Evolutionary conservation across 805 yeast species (phyloP), one percentile per base, ranked within the genome.

Genomic region (fission yeast (Schizosaccharomyces pombe)): DNA sequence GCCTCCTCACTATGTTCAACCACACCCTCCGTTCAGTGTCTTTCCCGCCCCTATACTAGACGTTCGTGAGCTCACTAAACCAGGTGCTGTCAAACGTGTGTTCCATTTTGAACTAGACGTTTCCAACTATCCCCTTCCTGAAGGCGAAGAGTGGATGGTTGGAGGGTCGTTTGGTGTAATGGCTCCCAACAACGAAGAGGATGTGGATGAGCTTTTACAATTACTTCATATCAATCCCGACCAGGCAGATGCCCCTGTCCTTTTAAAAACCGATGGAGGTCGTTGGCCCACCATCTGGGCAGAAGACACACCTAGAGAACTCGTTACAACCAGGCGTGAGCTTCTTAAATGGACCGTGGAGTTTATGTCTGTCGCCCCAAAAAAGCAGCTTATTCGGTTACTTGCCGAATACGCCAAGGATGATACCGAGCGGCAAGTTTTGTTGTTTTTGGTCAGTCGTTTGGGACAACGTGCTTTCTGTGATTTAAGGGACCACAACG

Each of bases 251-350:
- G 53, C 30, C 11, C 52, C 54, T 16, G 55, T 58, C 5, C 52
- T 43, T 12, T 52, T 61, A 31, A 22, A 32, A 12, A 61, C 63
- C 2, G 39, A 34, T 5, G 56, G 60, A 22, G 63, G 63, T 24
- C 58, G 63, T 4, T 61, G 63, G 63, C 63, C 63, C 2, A 60
- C 63, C 5, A 58, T 61, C 22, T 61, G 63, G 63, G 63, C 60
- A 9, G 63, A 60, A 6, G 63, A 58, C 11, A 52, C 53, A 47
- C 52, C 62, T 2, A 56, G 63, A 3, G 32, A 33, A 12, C 24
- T 61, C 30, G 53, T 29, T 5, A 56, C 60, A 22, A 55, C 58
- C 5, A 14, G 55, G 8, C 58, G 62, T 6, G 63, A 61, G 43
- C 52, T 61, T 5, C 47, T 61, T 39, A 56, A 58, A 8, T 61